Evolutionary conservation across 495 filamentous ascomycete genomes (phyloP), one percentile per base, ranked within the genome.

Genomic region (Hypomontagnella monticulosa): DNA sequence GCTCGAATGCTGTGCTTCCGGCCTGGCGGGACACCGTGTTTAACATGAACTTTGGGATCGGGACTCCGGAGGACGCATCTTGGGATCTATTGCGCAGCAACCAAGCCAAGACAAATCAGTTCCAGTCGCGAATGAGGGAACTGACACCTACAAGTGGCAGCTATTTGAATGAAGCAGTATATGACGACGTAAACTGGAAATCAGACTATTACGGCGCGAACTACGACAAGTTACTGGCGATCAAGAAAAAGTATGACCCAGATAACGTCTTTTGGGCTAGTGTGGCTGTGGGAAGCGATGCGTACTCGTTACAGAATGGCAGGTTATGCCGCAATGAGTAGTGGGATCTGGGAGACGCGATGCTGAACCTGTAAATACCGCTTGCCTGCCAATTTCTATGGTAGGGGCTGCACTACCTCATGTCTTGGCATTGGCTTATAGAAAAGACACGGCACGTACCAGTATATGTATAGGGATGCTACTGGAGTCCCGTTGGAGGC

Each of bases 221-320:
- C 36, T 85, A 83, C 54, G 53, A 57, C 0, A 65, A 55, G 9
- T 63, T 86, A 20, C 60, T 74, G 12, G 14, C 58, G n/a, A 76
- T 85, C 37, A 87, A 86, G 76, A 62, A 75, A 30, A 79, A 75
- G 51, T 81, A 76, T 49, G 84, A 87, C 62, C 81, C 83, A 0
- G 71, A 71, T 9, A 63, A 69, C 36, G 32, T 83, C 2, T 83
- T 86, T 47, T 85, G 32, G 15, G 19, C 18, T 2, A 5, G 10
- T 12, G 12, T 27, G 7, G 79, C 14, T 0, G 44, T 53, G 0
- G 46, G 61, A 7, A 46, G 36, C 34, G 53, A 49, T 6, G 23
- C 23, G 23, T 27, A 3, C 3, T 27, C 23, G 23, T 6, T 27
- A 6, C 23, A 27, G 23, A 27, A 27, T 27, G 23, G 23, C 23